Base-by-base conservation (phyloP, 2,329 filamentous ascomycete genomes). In the Colletotrichum lindemuthianum region DNA sequence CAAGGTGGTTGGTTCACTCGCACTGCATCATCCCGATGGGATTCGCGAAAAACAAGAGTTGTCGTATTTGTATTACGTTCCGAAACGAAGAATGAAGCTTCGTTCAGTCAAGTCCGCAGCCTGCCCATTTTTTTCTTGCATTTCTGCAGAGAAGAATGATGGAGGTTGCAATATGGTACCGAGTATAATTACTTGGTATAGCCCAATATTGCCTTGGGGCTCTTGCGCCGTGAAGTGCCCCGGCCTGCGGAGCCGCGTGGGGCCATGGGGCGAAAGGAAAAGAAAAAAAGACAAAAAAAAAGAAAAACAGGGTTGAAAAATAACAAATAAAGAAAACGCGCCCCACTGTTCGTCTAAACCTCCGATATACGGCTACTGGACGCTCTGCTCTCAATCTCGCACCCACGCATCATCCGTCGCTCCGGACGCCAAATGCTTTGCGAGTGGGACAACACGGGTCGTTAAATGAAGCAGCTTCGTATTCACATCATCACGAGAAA, bases 341-440 rank as follows among this genome's bases (percentile, higher is more conserved):
- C 34, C 37, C 50, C 39, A 34, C 44, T 24, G 24, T 24, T 49
- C 49, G 41, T 47, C 13, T 48, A 36, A 36, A 49, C 43, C 57
- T 64, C 48, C 50, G 57, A 64, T 60, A 40, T 50, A 58, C 24
- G 45, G 37, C 54, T 10, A 13, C n/a, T n/a, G n/a, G n/a, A n/a
- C 13, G 8, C 56, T 33, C 40, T 43, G n/a, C 39, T 51, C 39
- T 51, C 34, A 32, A 32, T 40, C 15, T 16, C 36, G 52, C 24
- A 49, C 37, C 34, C 43, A 15, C 44, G 33, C 32, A 32, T n/a
- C 24, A 15, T 11, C 15, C 12, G 39, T 11, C 36, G 39, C 24
- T 8, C 40, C 39, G 33, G 44, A 49, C 61, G 15, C 39, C 57
- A 49, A 16, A 51, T 43, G 55, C 39, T 48, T 33, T 34, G 24